Evolutionary conservation across 495 filamentous ascomycete species (phyloP).

Genomic region (Astrothelium subdiscretum): DNA sequence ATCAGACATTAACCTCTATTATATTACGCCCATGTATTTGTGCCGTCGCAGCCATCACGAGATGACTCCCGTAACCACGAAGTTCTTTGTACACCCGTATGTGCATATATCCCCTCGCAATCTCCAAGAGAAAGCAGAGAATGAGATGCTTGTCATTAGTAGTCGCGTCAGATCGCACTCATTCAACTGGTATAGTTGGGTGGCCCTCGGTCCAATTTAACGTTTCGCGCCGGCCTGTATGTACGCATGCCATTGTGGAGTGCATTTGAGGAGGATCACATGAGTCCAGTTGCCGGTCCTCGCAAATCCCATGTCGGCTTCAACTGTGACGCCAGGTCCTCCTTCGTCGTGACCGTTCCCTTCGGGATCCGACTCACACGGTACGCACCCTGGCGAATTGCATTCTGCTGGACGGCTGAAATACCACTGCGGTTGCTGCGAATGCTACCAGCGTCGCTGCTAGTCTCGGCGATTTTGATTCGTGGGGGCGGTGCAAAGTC

Average conservation of each 20-base stretch:
- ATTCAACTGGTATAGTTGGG: not conserved
- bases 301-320: constrained; percentile 60
- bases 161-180: not conserved
- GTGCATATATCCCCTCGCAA: not conserved
- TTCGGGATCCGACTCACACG: constrained; percentile 76
- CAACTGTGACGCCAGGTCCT: constrained; percentile 56
- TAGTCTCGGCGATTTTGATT: constrained; percentile 59
- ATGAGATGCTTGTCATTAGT: not conserved
- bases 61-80: not conserved
- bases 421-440: constrained; percentile 62
- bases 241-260: not conserved
- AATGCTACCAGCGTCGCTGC: constrained; percentile 81
- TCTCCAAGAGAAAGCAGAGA: not conserved
- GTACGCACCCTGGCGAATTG: constrained; percentile 80
- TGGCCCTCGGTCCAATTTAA: not conserved
- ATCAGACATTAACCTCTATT: constrained; percentile 2
- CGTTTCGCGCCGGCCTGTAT: not conserved
- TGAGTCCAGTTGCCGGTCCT: constrained; percentile 10
- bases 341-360: constrained; percentile 70
- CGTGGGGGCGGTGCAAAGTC: constrained; percentile 92
- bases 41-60: not conserved
- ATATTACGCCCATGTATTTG: not conserved
- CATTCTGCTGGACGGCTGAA: constrained; percentile 55
- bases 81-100: not conserved
- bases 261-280: not conserved